Evolutionary conservation across 2,329 filamentous ascomycete species (phyloP), one percentile per base, ranked within the genome.

Genomic region (Phyllosticta citribraziliensis): DNA sequence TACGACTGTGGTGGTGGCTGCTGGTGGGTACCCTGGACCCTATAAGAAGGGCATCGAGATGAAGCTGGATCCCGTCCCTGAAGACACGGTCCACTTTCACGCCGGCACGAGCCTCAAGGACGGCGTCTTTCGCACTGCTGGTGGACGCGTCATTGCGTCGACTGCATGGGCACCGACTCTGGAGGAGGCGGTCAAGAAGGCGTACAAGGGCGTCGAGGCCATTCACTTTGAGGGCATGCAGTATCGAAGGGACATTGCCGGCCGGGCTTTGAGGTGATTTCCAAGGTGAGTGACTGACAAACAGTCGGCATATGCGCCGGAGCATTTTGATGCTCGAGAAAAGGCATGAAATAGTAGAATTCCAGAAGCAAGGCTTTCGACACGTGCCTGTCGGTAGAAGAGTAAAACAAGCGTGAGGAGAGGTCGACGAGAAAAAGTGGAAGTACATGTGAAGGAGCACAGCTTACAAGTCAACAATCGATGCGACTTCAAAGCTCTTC

Each of bases 121-220:
- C 40, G 78, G 76, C 19, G 79, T 85, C 64, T 79, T 97, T 20
- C 82, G 86, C 69, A 93, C 91, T 0, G 83, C 88, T 0, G 94
- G 94, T 55, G 94, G 94, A 0, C 86, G 94, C 62, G 94, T 99
- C 35, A 96, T 99, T 70, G 92, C 93, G 17, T 86, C 91, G n/a
- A 96, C 89, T 47, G 89, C 92, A 1, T 88, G 86, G 1, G 88
- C 85, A 0, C 80, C 82, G 0, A 88, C 86, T 12, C 83, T 99
- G 1, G 84, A 90, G 68, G 86, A 88, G 58, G 94, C 94, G 0
- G 90, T 97, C 1, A 83, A 87, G 68, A 88, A 88, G 70, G 91
- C 91, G n/a, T 99, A 99, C 73, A 82, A 85, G 65, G 91, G 90
- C 33, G 86, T 97, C 22, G 82, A 86, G 61, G 81, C 83, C 58